Evolutionary conservation across 192 early-diverging fungal species (phyloP).

Genomic region (Oehlia diaphana): DNA sequence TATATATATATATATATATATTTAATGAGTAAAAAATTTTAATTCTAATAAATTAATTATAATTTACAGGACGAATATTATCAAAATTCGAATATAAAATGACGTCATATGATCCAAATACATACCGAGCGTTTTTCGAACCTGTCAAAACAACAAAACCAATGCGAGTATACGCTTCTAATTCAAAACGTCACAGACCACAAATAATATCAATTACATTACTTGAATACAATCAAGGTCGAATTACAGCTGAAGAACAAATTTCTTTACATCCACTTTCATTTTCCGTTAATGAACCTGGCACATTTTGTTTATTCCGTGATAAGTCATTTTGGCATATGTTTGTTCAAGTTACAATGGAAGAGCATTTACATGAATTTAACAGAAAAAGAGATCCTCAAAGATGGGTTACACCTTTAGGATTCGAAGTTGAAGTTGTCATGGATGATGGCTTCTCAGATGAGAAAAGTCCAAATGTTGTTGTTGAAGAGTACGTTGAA

Average conservation of each 20-base stretch:
- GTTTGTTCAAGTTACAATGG: background rate
- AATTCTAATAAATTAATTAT: background rate
- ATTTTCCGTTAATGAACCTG: background rate
- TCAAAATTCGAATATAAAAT: background rate
- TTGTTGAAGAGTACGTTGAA: background rate
- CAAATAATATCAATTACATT: background rate
- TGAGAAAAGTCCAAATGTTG: background rate
- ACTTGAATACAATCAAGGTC: background rate
- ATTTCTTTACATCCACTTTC: background rate
- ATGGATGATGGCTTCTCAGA: background rate
- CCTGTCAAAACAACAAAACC: background rate
- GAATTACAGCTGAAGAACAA: background rate
- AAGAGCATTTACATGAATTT: background rate
- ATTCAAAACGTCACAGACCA: background rate
- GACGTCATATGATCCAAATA: background rate
- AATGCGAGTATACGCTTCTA: background rate
- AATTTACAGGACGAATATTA: background rate
- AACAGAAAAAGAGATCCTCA: background rate
- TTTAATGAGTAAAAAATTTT: background rate
- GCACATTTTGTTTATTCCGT: background rate
- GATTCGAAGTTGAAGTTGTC: background rate
- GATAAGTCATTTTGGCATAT: background rate
- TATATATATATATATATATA: background rate
- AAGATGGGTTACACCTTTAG: background rate
- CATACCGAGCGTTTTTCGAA: background rate